phyloP scores from a whole-genome alignment of 2,329 filamentous ascomycete genomes.

The Pyrenochaeta sp. region DNA sequence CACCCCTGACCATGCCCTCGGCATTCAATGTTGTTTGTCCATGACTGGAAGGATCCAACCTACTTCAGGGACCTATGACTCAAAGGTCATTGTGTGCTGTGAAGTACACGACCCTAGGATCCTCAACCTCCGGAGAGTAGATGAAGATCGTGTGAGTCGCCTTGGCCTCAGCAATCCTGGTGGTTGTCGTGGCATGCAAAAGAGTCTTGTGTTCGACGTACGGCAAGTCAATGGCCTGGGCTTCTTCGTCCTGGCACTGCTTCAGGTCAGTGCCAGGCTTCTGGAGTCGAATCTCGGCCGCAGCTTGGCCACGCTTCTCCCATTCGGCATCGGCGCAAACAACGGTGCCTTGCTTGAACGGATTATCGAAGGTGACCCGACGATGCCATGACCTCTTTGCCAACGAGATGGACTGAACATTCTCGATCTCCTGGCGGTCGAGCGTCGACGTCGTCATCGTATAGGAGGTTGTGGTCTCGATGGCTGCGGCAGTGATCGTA shows the following conservation, averaged over 20 bases:
- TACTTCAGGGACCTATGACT: background rate
- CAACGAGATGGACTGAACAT: background rate
- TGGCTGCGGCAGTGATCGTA: background rate
- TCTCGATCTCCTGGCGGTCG: background rate
- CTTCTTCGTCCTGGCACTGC: conserved; percentile 3
- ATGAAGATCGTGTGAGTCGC: background rate
- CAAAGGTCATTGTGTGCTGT: background rate
- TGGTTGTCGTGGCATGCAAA: background rate
- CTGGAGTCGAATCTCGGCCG: conserved; percentile 22
- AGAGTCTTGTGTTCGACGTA: background rate
- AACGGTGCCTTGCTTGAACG: conserved; percentile 5
- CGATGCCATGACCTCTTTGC: conserved; percentile 23
- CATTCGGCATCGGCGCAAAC: conserved; percentile 31
- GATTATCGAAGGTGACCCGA: conserved; percentile 22
- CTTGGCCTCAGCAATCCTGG: background rate
- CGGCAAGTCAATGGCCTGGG: conserved; percentile 13
- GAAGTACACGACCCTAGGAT: background rate
- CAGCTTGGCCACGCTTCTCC: conserved; percentile 24
- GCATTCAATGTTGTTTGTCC: too few species aligned
- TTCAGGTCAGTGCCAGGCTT: conserved; percentile 7
- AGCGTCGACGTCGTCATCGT: background rate
- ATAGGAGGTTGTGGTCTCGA: background rate
- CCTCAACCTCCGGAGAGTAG: background rate
- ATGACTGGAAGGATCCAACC: too few species aligned
- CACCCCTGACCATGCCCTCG: too few species aligned